Conservation (phyloP, 192 early-diverging fungal species). For the Lunasporangiospora selenospora region DNA sequence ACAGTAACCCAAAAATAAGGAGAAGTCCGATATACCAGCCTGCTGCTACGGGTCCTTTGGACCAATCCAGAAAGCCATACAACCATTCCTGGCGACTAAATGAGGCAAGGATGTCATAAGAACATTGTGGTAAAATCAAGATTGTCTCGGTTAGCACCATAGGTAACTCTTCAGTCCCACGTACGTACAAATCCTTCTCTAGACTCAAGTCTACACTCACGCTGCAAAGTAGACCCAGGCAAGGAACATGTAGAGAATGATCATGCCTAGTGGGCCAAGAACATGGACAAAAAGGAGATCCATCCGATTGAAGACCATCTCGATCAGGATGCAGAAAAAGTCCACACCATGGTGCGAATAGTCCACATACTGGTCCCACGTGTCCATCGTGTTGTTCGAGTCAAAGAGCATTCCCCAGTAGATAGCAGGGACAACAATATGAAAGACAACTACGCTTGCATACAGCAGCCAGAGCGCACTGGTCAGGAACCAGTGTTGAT, state of each 20-base stretch:
- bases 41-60: constrained; percentile 22
- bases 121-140: no score
- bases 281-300: constrained; percentile 24
- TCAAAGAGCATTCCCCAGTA: constrained; percentile 47
- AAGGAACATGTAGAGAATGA: constrained; percentile 45
- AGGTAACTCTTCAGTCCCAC: no score
- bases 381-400: constrained; percentile 47
- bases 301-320: constrained; percentile 43
- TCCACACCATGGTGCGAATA: constrained; percentile 38
- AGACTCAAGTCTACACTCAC: constrained; percentile 31
- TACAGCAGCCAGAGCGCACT: constrained; percentile 33
- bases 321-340: constrained; percentile 23
- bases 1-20: constrained; percentile 18
- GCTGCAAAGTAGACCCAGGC: constrained; percentile 45
- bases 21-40: constrained; percentile 38
- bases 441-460: constrained; percentile 32
- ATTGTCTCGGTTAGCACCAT: no score
- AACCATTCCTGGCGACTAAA: constrained; percentile 40
- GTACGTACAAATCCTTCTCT: no score
- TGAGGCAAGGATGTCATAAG: no score
- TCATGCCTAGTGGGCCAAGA: constrained; percentile 27
- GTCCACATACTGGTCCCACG: constrained; percentile 37
- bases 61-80: constrained; percentile 46
- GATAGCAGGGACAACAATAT: constrained; percentile 42
- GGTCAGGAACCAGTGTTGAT: constrained; percentile 45